Base-by-base conservation (phyloP, 2,329 filamentous ascomycete species). In the Cladophialophora chaetospira region DNA sequence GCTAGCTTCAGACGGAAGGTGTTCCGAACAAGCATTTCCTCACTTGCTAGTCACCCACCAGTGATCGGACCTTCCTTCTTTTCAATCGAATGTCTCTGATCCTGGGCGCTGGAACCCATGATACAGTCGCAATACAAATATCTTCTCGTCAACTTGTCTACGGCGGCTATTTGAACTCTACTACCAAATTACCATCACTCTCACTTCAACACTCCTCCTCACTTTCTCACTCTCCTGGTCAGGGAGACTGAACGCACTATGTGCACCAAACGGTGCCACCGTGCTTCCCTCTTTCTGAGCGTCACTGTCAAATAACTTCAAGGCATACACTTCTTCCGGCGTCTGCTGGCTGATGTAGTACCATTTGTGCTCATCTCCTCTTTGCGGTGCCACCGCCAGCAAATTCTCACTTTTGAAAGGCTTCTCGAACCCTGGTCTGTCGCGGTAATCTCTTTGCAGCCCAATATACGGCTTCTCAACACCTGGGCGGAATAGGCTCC, bases 231-330 rank as follows among this genome's bases (percentile, higher is more conserved):
- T 25, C 15, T 54, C 49, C 25, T 54, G 49, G 11, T 40, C 42
- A 5, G 49, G 49, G 3, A 58, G 35, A 3, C 17, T 29, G 21
- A 58, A 54, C 6, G 55, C 55, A 40, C 50, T 58, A 17, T 58
- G 55, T 26, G 55, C 49, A 6, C 26, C 55, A 21, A 25, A 58
- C 15, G 17, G 33, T n/a, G 19, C 51, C n/a, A 58, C 51, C 4
- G 21, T 4, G 33, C 40, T 42, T 19, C 35, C 43, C 13, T 29
- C 26, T 23, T 28, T 33, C 5, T 54, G 49, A 17, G 49, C 50
- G 38, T 58, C 55, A 29, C 55, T 58, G 36, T 55, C 50, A 26
- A 58, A 58, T 43, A 58, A 19, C 11, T 58, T 58, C 50, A 58
- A 31, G 13, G 50, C 50, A 21, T 45, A 58, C 15, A 54, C 28